Base-by-base conservation (phyloP, 495 filamentous ascomycete genomes). In the Penicillium diatomitis region DNA sequence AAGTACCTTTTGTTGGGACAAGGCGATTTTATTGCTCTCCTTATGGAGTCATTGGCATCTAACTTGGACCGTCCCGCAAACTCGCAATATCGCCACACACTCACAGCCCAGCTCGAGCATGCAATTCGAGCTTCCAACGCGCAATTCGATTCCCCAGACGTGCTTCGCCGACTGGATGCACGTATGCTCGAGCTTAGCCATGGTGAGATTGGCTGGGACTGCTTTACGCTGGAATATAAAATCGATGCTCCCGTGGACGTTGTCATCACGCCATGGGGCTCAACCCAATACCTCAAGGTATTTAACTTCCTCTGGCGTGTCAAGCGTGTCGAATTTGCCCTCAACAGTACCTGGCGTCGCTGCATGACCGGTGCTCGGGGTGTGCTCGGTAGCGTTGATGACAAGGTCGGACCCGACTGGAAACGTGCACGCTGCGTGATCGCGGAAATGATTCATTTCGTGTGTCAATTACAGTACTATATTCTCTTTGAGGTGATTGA, bases 301-400 rank as follows among this genome's bases (percentile, higher is more conserved):
- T 99, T 99, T 81, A 99, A 99, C 64, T 96, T 99, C 66, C 81
- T 99, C 4, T 99, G 94, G 94, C 87, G 94, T 47, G 83, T 97
- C 56, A 99, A 99, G 66, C 84, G 94, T 40, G 91, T 99, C 43
- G 94, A 97, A 62, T 99, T 97, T 63, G 88, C 86, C 0, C 78
- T 99, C 0, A 77, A 80, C 12, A 88, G 85, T 36, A 90, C 87
- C 37, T 99, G 94, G 94, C 82, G 90, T 44, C 88, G 90, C 50
- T 94, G 85, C 68, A 97, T 96, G 85, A 97, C 94, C 1, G 94
- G 94, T 47, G 83, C 92, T 20, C 74, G 94, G 49, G 90, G 91
- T 27, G 89, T 97, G 0, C 81, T 99, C n/a, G 83, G 83, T 40
- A 84, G 80, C 20, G 78, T 86, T n/a, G 79, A 88, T 38, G 80